Evolutionary conservation across 257 asterid genomes (phyloP).

Genomic region (Penstemon eatonii): DNA sequence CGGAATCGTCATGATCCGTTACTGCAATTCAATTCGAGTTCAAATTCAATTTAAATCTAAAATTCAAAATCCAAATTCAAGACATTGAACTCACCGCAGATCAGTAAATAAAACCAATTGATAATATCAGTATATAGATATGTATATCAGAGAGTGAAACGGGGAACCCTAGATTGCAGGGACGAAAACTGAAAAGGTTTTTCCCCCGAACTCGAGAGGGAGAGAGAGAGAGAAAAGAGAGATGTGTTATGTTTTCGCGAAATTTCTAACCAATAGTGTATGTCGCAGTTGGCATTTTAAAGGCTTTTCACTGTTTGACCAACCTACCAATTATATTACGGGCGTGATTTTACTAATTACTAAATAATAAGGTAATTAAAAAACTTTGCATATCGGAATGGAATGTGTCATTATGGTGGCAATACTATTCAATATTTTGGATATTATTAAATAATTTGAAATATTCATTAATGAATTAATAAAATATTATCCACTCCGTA

Average conservation of each 20-base stretch:
- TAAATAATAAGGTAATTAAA: no score
- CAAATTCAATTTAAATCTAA: slow-evolving; percentile 20
- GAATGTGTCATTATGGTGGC: no score
- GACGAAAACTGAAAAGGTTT: slow-evolving; percentile 22
- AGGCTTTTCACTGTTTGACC: not conserved
- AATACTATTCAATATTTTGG: no score
- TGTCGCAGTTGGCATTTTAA: slow-evolving; percentile 18
- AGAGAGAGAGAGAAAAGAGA: slow-evolving; percentile 28
- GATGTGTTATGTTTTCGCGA: not conserved
- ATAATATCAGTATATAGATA: slow-evolving; percentile 1
- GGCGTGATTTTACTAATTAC: not conserved
- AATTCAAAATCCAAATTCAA: slow-evolving; percentile 14
- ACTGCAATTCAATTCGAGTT: slow-evolving; percentile 19
- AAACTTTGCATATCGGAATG: no score
- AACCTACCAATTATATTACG: not conserved
- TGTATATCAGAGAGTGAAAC: not conserved
- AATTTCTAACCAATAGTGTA: slow-evolving; percentile 18
- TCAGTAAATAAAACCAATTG: slow-evolving; percentile 22
- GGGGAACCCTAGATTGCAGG: slow-evolving; percentile 48
- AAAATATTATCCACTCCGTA: no score
- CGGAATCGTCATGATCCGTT: slow-evolving; percentile 79
- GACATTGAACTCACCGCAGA: slow-evolving; percentile 35
- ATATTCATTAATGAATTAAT: no score
- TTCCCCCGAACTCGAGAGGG: slow-evolving; percentile 10
- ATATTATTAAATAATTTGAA: no score